Evolutionary conservation across 148 eudicot species (phyloP).

Genomic region (Camellia granthamiana): DNA sequence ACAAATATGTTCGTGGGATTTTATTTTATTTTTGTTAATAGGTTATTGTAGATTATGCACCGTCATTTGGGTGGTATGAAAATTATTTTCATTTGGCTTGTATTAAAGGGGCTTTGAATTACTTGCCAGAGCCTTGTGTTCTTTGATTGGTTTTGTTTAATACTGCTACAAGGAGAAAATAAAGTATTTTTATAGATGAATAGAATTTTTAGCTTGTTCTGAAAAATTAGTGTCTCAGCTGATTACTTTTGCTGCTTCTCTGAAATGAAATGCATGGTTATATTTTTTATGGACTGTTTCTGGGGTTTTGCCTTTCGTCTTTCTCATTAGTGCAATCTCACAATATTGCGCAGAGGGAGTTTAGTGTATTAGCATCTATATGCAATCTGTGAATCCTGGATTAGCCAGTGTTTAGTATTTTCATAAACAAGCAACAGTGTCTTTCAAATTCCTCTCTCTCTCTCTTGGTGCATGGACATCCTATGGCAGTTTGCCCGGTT

Average conservation of each 20-base stretch:
- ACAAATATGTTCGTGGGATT: constrained; percentile 12
- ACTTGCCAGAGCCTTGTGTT: background rate
- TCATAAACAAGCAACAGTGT: too few relatives aligned
- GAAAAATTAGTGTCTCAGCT: background rate
- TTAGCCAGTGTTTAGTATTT: too few relatives aligned
- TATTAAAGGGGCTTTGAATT: background rate
- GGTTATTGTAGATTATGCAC: constrained; percentile 5
- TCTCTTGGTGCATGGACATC: too few relatives aligned
- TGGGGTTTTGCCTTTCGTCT: background rate
- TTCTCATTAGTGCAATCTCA: background rate
- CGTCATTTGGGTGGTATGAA: background rate
- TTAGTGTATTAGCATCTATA: background rate
- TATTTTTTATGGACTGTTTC: background rate
- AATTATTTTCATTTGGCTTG: constrained; percentile 6
- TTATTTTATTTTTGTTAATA: background rate
- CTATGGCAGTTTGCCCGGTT: too few relatives aligned
- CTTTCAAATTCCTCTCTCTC: too few relatives aligned
- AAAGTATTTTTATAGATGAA: background rate
- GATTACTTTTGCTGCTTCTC: background rate
- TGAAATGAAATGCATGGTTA: background rate
- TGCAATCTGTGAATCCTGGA: background rate
- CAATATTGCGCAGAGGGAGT: background rate
- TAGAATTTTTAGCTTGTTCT: background rate
- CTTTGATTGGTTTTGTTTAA: background rate
- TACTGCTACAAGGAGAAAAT: background rate